Evolutionary conservation across 306 rosid species (phyloP), one percentile per base, ranked within the genome.

Genomic region (Cucurbita moschata): DNA sequence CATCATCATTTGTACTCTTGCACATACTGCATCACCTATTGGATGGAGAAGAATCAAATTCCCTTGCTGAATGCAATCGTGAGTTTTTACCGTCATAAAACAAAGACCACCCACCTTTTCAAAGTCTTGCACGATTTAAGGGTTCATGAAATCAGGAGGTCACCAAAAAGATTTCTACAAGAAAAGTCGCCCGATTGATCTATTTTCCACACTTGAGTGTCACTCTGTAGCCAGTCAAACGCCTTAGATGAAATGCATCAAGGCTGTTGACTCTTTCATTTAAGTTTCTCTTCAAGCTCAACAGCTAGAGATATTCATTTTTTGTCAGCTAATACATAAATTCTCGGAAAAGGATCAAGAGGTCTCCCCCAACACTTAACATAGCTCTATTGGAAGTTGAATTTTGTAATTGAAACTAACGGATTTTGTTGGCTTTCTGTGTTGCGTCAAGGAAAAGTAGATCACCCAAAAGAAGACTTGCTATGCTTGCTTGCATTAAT

Each of bases 401-500:
- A 40, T 40, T 63, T 64, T 16, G 70, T 47, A 10, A n/a, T 40
- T 63, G 70, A 63, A 63, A 39, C 30, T 50, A 49, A 40, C 2
- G 14, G 50, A 39, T 13, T 39, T 63, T 63, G 15, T 63, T 63
- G 70, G 70, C 30, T 63, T 63, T 63, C 15, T 40, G 49, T n/a
- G 8, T 63, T 63, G 50, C 0, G 15, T 39, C 70, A 63, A 60
- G 44, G 54, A 50, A n/a, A 63, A 38, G 69, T 62, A n/a, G 69
- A 16, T 62, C 12, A 16, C 19, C 35, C 35, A n/a, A 57, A 19
- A 64, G 71, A 64, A 64, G 10, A 64, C 52, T 64, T 64, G 16
- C 71, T 64, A 64, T 42, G 35, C 10, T 64, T 64, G 51, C 51
- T 64, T 64, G 52, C 71, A 42, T 64, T 64, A 64, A 64, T 64